A percentile compares a stretch with the other conserved stretches of the same genome.
phyloP scores from a whole-genome alignment of 768 basidiomycete genomes.

The Chalciporus chontae region DNA sequence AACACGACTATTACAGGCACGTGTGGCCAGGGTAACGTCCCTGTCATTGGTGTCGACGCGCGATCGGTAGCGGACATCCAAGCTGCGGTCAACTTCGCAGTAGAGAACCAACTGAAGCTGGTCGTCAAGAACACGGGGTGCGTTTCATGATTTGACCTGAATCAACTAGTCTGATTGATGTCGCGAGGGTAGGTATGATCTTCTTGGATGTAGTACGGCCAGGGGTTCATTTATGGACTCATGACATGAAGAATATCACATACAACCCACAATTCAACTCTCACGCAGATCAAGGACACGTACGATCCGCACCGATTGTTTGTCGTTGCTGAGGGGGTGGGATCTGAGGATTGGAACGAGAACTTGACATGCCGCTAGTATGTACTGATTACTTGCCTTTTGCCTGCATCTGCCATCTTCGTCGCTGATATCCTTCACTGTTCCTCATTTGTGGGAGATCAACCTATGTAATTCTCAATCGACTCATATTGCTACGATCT shows the following conservation, averaged over 20 bases:
- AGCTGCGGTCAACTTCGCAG: conserved; percentile 19
- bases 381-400: conserved; percentile 4
- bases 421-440: no score
- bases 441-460: no score
- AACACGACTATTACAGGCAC: conserved; percentile 26
- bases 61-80: conserved; percentile 17
- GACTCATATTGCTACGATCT: no score
- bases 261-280: conserved; percentile 20
- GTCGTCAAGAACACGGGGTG: conserved; percentile 25
- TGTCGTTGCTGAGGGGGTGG: conserved; percentile 14
- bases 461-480: no score
- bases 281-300: conserved; percentile 39
- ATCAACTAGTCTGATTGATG: neutral
- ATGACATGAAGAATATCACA: conserved; percentile 3
- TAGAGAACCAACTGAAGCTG: conserved; percentile 11
- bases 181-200: conserved; percentile 30
- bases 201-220: conserved; percentile 36
- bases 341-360: conserved; percentile 24
- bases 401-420: no score
- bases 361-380: conserved; percentile 12
- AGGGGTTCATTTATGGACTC: conserved; percentile 39
- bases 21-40: conserved; percentile 22
- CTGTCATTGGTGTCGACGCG: conserved; percentile 20
- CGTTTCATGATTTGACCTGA: neutral
- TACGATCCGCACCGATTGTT: conserved; percentile 13